A percentile compares a stretch with the other conserved stretches of the same genome.
Evolutionary conservation across 208 protist genomes (phyloP).

Genomic region (Acanthamoeba healyi): DNA sequence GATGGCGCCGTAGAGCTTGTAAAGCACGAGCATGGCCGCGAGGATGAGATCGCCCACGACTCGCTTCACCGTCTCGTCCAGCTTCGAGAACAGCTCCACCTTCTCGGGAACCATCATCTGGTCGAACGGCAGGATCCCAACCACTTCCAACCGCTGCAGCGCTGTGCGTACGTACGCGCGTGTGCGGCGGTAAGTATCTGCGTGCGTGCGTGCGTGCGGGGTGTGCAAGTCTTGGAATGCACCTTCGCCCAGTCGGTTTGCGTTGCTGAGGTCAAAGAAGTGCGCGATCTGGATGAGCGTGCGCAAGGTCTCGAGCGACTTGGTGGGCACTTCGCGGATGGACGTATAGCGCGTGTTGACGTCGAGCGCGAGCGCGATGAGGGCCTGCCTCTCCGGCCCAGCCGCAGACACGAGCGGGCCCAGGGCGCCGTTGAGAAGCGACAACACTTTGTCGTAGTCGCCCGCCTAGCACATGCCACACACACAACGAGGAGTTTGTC

Average conservation of each 20-base stretch:
- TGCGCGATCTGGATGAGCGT: neutral
- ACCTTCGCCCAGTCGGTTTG: neutral
- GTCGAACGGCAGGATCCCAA: slow-evolving; percentile 33
- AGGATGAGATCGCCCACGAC: slow-evolving; percentile 2
- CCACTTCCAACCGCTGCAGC: neutral
- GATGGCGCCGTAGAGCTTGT: slow-evolving; percentile 2
- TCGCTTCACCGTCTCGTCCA: slow-evolving; percentile 23
- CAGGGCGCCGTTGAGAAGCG: neutral
- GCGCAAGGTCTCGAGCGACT: neutral
- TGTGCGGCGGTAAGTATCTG: no score
- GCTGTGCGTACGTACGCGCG: no score
- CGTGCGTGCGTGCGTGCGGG: no score
- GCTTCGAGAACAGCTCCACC: slow-evolving; percentile 29
- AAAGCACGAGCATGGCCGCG: slow-evolving; percentile 11
- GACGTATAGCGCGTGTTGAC: slow-evolving; percentile 5
- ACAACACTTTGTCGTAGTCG: slow-evolving; percentile 8
- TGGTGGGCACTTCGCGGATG: slow-evolving; percentile 17
- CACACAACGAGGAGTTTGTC: no score
- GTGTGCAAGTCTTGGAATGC: no score
- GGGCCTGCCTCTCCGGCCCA: neutral
- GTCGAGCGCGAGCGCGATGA: neutral
- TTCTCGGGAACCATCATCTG: neutral
- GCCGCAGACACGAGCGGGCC: neutral
- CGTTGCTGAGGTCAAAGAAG: slow-evolving; percentile 38
- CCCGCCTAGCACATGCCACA: no score